Evolutionary conservation across 2,329 filamentous ascomycete species (phyloP).

Genomic region (Leptographium galeiforme): DNA sequence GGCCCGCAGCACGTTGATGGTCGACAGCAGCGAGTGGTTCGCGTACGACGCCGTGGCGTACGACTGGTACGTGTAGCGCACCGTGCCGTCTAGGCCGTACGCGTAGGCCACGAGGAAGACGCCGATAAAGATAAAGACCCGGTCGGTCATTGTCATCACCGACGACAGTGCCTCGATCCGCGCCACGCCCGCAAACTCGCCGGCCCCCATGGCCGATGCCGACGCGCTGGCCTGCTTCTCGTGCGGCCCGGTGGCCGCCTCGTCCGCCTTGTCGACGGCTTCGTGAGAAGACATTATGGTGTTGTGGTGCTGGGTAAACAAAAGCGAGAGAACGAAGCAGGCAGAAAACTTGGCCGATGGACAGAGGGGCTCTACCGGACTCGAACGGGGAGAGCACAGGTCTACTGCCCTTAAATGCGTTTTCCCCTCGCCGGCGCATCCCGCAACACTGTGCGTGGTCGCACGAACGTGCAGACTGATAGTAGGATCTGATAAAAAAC

Average conservation of each 20-base stretch:
- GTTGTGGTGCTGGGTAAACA: background rate
- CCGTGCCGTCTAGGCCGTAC: constrained; percentile 46
- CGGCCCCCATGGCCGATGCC: background rate
- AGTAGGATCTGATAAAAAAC: background rate
- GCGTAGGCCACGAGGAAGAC: constrained; percentile 51
- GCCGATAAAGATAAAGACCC: constrained; percentile 36
- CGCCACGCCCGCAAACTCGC: constrained; percentile 37
- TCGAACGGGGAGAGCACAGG: background rate
- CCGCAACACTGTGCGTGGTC: background rate
- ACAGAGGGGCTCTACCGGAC: background rate
- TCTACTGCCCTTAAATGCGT: background rate
- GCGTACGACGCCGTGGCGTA: constrained; percentile 35
- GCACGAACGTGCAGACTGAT: background rate
- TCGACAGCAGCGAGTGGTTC: constrained; percentile 41
- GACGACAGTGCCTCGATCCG: constrained; percentile 43
- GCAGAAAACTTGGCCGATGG: background rate
- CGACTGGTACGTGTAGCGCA: constrained; percentile 43
- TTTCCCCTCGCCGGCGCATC: background rate
- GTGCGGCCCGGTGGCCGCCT: background rate
- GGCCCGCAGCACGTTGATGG: constrained; percentile 28
- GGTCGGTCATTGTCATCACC: constrained; percentile 37
- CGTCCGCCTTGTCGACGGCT: background rate
- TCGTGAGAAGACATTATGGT: background rate
- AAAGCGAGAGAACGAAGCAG: background rate
- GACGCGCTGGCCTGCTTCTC: constrained; percentile 7